phyloP scores from a whole-genome alignment of 1,284 basidiomycete species.

The Anthracocystis walkeri region DNA sequence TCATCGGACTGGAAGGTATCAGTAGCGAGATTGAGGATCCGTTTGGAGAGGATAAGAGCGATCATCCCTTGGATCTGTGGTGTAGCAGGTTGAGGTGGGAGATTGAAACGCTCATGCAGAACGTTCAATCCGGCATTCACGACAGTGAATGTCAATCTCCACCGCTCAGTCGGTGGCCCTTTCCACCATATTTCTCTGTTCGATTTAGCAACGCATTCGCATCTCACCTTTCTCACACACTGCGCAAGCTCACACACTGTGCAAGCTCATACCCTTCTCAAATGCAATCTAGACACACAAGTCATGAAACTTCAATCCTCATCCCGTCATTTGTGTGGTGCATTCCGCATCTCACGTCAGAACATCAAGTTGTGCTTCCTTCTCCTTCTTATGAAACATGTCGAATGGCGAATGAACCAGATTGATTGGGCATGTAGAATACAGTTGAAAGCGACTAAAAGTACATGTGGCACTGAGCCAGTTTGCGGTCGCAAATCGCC shows the following conservation, averaged over 20 bases:
- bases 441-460: slow-evolving; percentile 1
- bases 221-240: not conserved
- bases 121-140: slow-evolving; percentile 10
- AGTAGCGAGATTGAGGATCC: slow-evolving; percentile 92
- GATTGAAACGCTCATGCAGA: slow-evolving; percentile 28
- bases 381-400: not conserved
- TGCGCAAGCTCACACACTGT: too few relatives aligned
- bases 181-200: not conserved
- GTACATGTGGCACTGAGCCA: not conserved
- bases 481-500: not conserved
- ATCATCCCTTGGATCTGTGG: slow-evolving; percentile 43
- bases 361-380: not conserved
- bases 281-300: not conserved
- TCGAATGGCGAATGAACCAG: not conserved
- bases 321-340: not conserved
- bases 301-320: not conserved
- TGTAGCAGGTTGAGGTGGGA: slow-evolving; percentile 26
- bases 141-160: slow-evolving; percentile 13
- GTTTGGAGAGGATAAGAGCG: slow-evolving; percentile 67
- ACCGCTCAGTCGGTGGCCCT: not conserved
- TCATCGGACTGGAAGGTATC: slow-evolving; percentile 93
- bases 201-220: not conserved
- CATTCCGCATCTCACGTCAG: not conserved
- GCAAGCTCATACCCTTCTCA: not conserved
- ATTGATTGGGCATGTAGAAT: slow-evolving; percentile 1